These are phyloP conservation scores for Geotrichum ghanense DNA, from an alignment of 805 yeast genomes.

Conservation along the genomic window DNA sequence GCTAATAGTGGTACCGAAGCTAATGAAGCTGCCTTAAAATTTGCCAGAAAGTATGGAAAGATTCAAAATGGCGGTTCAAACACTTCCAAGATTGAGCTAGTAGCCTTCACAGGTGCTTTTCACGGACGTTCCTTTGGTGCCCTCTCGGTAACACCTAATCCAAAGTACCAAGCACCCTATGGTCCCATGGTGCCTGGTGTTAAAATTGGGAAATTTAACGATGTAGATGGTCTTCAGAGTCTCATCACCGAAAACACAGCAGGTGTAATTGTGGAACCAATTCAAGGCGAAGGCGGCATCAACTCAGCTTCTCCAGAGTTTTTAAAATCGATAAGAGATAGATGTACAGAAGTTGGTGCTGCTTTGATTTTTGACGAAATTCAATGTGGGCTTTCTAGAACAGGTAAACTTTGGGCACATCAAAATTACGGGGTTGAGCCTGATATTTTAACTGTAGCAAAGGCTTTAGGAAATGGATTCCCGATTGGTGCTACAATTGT, in stretches of 20 bases:
- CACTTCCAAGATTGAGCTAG: constrained; percentile 51
- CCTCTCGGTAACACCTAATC: constrained; percentile 80
- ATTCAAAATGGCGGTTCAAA: constrained; percentile 29
- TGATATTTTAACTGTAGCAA: constrained; percentile 88
- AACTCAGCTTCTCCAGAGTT: constrained; percentile 55
- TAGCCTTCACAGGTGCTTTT: constrained; percentile 82
- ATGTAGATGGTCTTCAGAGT: constrained; percentile 45
- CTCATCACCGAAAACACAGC: constrained; percentile 57
- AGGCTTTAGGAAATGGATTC: constrained; percentile 92
- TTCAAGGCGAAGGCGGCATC: constrained; percentile 97
- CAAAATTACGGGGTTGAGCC: constrained; percentile 64
- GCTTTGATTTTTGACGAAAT: constrained; percentile 87
- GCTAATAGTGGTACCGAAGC: constrained; percentile 73
- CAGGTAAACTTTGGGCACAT: constrained; percentile 93
- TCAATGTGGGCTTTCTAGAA: constrained; percentile 91
- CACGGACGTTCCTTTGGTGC: constrained; percentile 97
- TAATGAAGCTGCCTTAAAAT: constrained; percentile 68
- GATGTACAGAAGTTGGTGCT: constrained; percentile 61
- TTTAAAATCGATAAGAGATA: constrained; percentile 48
- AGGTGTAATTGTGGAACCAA: constrained; percentile 92
- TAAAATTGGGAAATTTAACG: constrained; percentile 50
- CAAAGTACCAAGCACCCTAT: constrained; percentile 87
- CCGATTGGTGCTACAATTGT: constrained; percentile 94
- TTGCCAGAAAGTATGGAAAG: constrained; percentile 73
- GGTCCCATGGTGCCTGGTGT: constrained; percentile 89